phyloP scores from a whole-genome alignment of 441 rosid species.

The Croton setiger region DNA sequence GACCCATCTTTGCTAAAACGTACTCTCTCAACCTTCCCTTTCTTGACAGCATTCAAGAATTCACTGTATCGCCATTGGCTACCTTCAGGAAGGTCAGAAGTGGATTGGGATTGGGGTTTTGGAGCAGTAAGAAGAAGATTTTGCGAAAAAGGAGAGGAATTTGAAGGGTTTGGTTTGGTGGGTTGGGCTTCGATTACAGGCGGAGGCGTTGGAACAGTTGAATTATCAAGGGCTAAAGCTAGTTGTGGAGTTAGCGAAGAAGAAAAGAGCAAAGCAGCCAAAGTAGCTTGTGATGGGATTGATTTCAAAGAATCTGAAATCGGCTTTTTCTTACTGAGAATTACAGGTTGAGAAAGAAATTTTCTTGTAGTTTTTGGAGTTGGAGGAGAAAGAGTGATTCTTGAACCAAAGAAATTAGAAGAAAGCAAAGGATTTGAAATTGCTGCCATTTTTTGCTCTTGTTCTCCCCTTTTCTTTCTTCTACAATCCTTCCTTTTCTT shows the following conservation, averaged over 20 bases:
- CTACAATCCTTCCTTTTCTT: background rate
- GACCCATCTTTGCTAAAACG: constrained; percentile 91
- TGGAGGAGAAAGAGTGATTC: constrained; percentile 48
- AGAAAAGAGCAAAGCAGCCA: constrained; percentile 56
- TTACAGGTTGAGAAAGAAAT: constrained; percentile 22
- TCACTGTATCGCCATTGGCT: constrained; percentile 95
- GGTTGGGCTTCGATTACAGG: constrained; percentile 55
- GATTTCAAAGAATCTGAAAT: constrained; percentile 23
- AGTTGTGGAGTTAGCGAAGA: constrained; percentile 50
- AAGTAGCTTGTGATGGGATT: constrained; percentile 43
- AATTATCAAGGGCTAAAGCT: constrained; percentile 54
- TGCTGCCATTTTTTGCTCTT: constrained; percentile 39
- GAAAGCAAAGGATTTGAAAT: constrained; percentile 44
- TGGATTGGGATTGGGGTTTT: constrained; percentile 52
- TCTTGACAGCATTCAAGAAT: constrained; percentile 84
- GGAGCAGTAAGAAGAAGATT: constrained; percentile 71
- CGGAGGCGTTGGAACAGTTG: constrained; percentile 39
- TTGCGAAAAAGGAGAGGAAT: constrained; percentile 54
- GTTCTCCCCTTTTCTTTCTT: background rate
- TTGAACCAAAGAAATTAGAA: constrained; percentile 48
- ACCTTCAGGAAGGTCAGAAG: constrained; percentile 81
- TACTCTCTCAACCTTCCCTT: constrained; percentile 88
- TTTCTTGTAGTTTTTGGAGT: constrained; percentile 52
- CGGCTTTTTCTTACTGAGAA: constrained; percentile 22
- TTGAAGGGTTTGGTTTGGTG: constrained; percentile 41